Evolutionary conservation across 108 stramenopile species (phyloP).

Genomic region (Poteriospumella lacustris): DNA sequence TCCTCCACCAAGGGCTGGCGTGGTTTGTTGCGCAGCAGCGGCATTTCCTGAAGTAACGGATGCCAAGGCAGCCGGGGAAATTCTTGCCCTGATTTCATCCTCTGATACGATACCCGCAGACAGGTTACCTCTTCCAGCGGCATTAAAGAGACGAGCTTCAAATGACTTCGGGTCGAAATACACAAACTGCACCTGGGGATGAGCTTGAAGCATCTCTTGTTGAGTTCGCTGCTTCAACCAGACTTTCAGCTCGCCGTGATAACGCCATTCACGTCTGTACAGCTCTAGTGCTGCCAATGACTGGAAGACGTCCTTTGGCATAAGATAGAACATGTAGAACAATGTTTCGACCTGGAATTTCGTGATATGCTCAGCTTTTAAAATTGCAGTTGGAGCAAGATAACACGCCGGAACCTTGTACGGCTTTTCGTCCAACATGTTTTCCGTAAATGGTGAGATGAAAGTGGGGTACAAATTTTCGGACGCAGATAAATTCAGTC

Average conservation of each 20-base stretch:
- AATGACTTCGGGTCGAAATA: constrained; percentile 54
- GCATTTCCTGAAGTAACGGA: too few species aligned
- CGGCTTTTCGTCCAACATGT: constrained; percentile 77
- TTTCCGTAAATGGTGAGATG: constrained; percentile 84
- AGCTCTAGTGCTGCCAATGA: constrained; percentile 95
- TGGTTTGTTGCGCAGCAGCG: too few species aligned
- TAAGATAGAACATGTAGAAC: constrained; percentile 95
- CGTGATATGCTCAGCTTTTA: constrained; percentile 66
- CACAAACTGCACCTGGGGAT: constrained; percentile 45
- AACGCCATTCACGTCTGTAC: constrained; percentile 91
- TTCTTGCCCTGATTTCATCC: not conserved
- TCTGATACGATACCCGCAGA: not conserved
- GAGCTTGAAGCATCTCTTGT: constrained; percentile 31
- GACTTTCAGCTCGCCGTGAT: constrained; percentile 84
- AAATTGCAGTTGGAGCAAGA: constrained; percentile 74
- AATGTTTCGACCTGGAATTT: constrained; percentile 96
- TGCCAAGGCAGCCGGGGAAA: not conserved
- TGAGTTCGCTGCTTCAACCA: constrained; percentile 55
- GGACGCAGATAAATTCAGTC: constrained; percentile 82
- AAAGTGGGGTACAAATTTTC: constrained; percentile 85
- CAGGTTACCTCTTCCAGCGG: not conserved
- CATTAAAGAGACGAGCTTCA: constrained; percentile 37
- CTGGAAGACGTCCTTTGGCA: constrained; percentile 92
- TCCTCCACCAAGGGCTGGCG: too few species aligned
- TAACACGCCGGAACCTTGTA: constrained; percentile 79